Conservation (phyloP, 306 rosid species). For the Corylus heterophylla region DNA sequence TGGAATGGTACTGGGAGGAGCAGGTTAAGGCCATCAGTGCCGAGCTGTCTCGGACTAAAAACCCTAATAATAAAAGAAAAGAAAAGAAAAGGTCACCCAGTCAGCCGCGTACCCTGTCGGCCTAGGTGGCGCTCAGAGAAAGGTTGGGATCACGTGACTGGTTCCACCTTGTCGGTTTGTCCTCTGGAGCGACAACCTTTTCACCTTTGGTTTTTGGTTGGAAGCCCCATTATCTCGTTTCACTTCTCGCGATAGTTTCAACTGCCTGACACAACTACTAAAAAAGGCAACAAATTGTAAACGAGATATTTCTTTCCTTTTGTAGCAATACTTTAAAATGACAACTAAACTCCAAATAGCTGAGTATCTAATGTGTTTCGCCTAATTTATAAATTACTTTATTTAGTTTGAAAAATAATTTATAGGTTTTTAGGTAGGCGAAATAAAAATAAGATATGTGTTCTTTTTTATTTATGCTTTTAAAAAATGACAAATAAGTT, state of each 20-base stretch:
- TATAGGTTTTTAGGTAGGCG: too few species aligned
- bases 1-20: neutral
- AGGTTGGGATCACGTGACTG: conserved; percentile 29
- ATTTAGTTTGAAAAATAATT: too few species aligned
- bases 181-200: conserved; percentile 5
- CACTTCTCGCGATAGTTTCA: neutral
- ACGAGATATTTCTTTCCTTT: too few species aligned
- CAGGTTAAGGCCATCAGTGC: neutral
- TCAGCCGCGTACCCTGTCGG: conserved; percentile 34
- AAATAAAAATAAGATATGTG: too few species aligned
- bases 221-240: neutral
- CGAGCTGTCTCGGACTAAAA: too few species aligned
- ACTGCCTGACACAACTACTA: neutral
- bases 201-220: neutral
- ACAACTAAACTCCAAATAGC: too few species aligned
- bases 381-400: too few species aligned
- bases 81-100: neutral
- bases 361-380: too few species aligned
- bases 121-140: conserved; percentile 27
- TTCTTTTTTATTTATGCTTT: too few species aligned
- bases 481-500: too few species aligned
- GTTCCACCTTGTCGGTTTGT: conserved; percentile 33
- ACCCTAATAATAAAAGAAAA: neutral
- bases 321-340: too few species aligned
- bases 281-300: too few species aligned